phyloP scores from a whole-genome alignment of 2,329 filamentous ascomycete genomes.

The Myotisia sp. region DNA sequence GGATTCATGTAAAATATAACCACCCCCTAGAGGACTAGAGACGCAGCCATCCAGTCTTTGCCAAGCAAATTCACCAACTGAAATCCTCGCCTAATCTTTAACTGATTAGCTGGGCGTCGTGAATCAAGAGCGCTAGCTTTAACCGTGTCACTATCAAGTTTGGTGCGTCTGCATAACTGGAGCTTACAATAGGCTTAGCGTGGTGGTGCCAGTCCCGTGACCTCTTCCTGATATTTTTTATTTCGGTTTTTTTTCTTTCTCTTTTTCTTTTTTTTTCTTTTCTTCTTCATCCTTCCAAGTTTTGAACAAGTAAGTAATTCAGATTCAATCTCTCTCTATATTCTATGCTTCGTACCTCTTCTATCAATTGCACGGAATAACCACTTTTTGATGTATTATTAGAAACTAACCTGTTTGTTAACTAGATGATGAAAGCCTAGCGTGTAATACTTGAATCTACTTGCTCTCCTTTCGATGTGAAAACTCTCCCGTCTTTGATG shows the following conservation, averaged over 20 bases:
- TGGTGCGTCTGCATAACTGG: no score
- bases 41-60: no score
- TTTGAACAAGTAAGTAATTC: constrained; percentile 72
- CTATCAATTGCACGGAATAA: not conserved
- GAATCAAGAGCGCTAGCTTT: no score
- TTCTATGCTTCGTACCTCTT: not conserved
- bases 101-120: no score
- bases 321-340: constrained; percentile 12
- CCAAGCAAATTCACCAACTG: no score
- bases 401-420: constrained; percentile 21
- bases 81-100: no score
- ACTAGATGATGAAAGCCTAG: constrained; percentile 98
- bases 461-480: constrained; percentile 50
- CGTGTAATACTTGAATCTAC: constrained; percentile 80
- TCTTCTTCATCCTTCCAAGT: constrained; percentile 92
- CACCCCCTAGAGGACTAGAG: no score
- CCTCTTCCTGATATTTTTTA: no score
- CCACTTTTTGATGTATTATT: constrained; percentile 11
- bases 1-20: no score
- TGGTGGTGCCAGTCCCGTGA: no score
- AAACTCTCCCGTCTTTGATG: constrained; percentile 60
- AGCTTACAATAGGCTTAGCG: no score
- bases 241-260: constrained; percentile 11
- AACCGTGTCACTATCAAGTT: no score
- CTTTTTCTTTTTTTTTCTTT: constrained; percentile 33